Evolutionary conservation across 345 rosid genomes (phyloP), one percentile per base, ranked within the genome.

Genomic region (Linum trigynum): DNA sequence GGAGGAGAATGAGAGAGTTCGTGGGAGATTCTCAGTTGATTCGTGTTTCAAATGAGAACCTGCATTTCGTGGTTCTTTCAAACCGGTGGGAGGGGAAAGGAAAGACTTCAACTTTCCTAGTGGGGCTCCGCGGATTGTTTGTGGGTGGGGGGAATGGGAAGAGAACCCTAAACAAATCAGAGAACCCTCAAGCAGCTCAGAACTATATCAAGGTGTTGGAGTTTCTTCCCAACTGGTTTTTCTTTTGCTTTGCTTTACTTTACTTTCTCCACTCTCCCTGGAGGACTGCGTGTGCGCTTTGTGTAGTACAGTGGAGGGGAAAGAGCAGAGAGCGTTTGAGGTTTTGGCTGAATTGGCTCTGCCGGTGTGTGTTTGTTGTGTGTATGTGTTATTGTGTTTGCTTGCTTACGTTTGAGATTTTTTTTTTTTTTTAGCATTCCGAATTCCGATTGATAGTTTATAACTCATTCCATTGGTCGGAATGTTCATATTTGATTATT

Each of bases 1-100:
- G 16, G 61, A 38, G 39, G 61, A 61, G 61, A 67, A 48, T 59
- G 53, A 71, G 64, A 62, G 75, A 83, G 92, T 86, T 89, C 88
- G 75, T 75, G 59, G 45, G 53, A 53, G 78, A 74, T 76, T 59
- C 75, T 72, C 39, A 5, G 59, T 64, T 68, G 70, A 67, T 59
- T 23, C 64, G 71, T 74, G 75, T 11, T 40, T 75, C 38, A 67
- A 80, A 60, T 63, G 73, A 69, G 67, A 57, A 72, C 64, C 69
- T 55, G 74, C 78, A 78, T 72, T 72, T 70, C 65, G 51, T 78
- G 59, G 67, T 62, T 57, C 71, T 62, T 66, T 39, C 37, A 10
- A 41, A 12, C 37, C 14, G 10, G 67, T 59, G 7, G 48, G n/a
- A 10, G 12, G 7, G 38, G 14, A 39, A 1, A 12, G 9, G 23